These are phyloP conservation scores for Zymoseptoria crescenta DNA, from an alignment of 2,329 filamentous ascomycete species.

Conservation along the genomic window DNA sequence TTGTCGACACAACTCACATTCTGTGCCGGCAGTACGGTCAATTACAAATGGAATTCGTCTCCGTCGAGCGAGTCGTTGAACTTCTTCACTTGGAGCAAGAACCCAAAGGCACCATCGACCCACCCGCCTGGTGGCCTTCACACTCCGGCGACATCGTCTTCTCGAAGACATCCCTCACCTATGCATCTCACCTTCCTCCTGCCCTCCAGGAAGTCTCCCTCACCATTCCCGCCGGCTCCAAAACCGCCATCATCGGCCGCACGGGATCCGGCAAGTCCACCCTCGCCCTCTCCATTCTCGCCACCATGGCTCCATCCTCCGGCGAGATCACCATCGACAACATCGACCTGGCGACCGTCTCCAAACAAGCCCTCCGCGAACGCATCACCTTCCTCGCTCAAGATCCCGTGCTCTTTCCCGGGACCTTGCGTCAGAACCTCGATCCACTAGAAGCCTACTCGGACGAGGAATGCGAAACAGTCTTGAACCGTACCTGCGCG, in stretches of 20 bases:
- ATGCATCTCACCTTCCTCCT: conserved; percentile 68
- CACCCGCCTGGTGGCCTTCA: conserved; percentile 69
- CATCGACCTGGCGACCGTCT: conserved; percentile 52
- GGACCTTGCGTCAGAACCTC: conserved; percentile 54
- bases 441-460: conserved; percentile 53
- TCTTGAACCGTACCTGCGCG: conserved; percentile 48
- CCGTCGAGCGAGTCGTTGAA: conserved; percentile 78
- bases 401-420: conserved; percentile 58
- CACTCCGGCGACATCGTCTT: conserved; percentile 67
- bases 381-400: conserved; percentile 61
- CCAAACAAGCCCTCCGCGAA: conserved; percentile 51
- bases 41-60: conserved; percentile 87
- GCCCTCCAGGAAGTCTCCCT: conserved; percentile 63
- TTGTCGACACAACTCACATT: conserved; percentile 61
- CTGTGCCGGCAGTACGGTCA: conserved; percentile 76
- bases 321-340: conserved; percentile 54
- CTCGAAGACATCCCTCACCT: conserved; percentile 67
- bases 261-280: conserved; percentile 81
- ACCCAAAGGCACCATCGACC: conserved; percentile 55
- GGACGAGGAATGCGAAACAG: conserved; percentile 46
- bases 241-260: conserved; percentile 71
- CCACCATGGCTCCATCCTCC: conserved; percentile 45
- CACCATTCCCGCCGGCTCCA: conserved; percentile 67
- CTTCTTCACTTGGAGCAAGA: conserved; percentile 74
- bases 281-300: conserved; percentile 54